phyloP scores from a whole-genome alignment of 305 asterid species.

The Rubia peregrina region DNA sequence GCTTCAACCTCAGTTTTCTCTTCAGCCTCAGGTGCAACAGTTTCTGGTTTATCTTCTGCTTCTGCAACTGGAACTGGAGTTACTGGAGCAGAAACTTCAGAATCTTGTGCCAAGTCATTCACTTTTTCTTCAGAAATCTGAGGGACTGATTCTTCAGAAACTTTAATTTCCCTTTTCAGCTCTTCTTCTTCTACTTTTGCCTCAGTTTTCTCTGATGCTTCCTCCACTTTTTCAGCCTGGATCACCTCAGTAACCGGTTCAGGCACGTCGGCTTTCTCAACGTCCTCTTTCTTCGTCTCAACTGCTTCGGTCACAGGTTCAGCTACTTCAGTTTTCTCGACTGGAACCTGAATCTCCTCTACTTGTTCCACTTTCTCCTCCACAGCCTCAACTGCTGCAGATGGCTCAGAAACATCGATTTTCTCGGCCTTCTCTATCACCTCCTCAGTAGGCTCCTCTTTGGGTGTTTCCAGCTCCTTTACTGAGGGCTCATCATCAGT shows the following conservation, averaged over 20 bases:
- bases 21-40: slow-evolving; percentile 22
- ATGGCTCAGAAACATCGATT: slow-evolving; percentile 22
- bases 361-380: slow-evolving; percentile 27
- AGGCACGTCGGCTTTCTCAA: slow-evolving; percentile 18
- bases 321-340: slow-evolving; percentile 3
- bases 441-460: background rate
- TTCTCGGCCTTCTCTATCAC: slow-evolving; percentile 23
- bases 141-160: slow-evolving; percentile 21
- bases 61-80: slow-evolving; percentile 16
- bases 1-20: slow-evolving; percentile 26
- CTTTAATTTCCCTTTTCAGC: slow-evolving; percentile 15
- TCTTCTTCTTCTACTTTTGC: slow-evolving; percentile 23
- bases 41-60: slow-evolving; percentile 30
- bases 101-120: slow-evolving; percentile 13
- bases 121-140: slow-evolving; percentile 21
- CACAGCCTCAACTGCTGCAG: slow-evolving; percentile 20
- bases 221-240: slow-evolving; percentile 28
- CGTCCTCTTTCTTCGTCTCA: slow-evolving; percentile 22
- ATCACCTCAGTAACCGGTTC: slow-evolving; percentile 24
- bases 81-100: slow-evolving; percentile 23
- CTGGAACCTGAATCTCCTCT: slow-evolving; percentile 20
- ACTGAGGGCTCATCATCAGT: slow-evolving; percentile 23
- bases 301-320: slow-evolving; percentile 18
- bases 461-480: background rate
- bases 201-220: slow-evolving; percentile 19